These are phyloP conservation scores for Pyrrhoderma noxium DNA, from an alignment of 1,284 basidiomycete genomes.

Conservation along the genomic window DNA sequence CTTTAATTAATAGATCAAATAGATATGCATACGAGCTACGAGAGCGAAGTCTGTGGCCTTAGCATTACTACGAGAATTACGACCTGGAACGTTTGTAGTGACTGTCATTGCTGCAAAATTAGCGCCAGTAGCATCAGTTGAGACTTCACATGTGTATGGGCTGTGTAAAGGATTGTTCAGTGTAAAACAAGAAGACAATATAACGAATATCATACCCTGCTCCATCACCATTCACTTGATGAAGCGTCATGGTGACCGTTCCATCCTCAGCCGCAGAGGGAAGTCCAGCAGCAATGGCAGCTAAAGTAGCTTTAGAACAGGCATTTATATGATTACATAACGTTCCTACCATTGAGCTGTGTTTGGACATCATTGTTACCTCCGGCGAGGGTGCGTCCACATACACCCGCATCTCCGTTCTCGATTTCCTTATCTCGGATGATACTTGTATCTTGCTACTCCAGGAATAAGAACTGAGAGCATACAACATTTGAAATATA, in stretches of 20 bases:
- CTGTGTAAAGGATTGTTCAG: conserved; percentile 1
- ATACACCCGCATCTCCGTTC: conserved; percentile 18
- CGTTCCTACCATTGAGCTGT: conserved; percentile 18
- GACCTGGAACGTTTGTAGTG: conserved; percentile 22
- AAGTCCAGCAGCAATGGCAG: conserved; percentile 20
- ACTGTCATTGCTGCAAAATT: conserved; percentile 22
- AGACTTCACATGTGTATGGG: conserved; percentile 22
- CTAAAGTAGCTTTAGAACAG: conserved; percentile 7
- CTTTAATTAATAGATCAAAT: not conserved
- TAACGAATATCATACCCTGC: conserved; percentile 18
- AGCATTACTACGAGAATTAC: conserved; percentile 20
- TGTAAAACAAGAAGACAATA: not conserved
- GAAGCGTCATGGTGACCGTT: conserved; percentile 22
- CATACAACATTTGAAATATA: not conserved
- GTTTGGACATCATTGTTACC: conserved; percentile 21
- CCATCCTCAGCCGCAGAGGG: conserved; percentile 18
- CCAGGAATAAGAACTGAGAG: not conserved
- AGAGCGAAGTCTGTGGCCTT: conserved; percentile 23
- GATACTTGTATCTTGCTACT: conserved; percentile 22
- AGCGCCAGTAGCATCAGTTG: conserved; percentile 21
- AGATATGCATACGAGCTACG: conserved; percentile 18
- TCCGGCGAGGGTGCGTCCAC: conserved; percentile 21
- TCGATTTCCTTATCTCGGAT: conserved; percentile 22
- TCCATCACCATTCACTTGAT: conserved; percentile 23
- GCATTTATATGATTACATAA: not conserved